phyloP scores from a whole-genome alignment of 23 red algal species.

The Gracilaria vermiculophylla region DNA sequence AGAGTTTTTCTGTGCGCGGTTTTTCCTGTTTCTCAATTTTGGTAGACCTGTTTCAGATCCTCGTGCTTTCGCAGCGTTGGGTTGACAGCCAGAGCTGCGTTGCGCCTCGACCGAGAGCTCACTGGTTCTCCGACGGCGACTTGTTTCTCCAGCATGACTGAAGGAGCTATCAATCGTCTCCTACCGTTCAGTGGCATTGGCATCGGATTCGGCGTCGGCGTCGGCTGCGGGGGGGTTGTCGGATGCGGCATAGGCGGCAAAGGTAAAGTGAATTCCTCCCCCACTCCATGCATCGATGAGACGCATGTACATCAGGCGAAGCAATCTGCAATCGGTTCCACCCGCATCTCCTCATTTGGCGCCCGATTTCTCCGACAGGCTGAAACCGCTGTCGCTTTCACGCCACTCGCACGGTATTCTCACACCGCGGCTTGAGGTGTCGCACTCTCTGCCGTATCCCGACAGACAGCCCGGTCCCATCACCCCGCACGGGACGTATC shows the following conservation, averaged over 20 bases:
- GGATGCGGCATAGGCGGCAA: conserved; percentile 40
- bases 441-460: not conserved
- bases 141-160: too few relatives aligned
- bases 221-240: conserved; percentile 20
- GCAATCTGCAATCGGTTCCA: not conserved
- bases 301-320: not conserved
- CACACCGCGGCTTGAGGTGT: not conserved
- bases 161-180: conserved; percentile 8
- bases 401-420: not conserved
- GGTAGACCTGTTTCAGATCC: too few relatives aligned
- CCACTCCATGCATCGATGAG: not conserved
- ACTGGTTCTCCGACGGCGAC: too few relatives aligned
- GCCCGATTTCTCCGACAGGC: not conserved
- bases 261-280: conserved; percentile 21
- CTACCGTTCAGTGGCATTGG: conserved; percentile 48
- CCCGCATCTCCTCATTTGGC: not conserved
- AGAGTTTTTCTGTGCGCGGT: too few relatives aligned
- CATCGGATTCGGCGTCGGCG: conserved; percentile 22
- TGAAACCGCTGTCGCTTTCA: not conserved
- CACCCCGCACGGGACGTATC: not conserved
- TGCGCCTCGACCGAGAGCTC: too few relatives aligned
- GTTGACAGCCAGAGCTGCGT: too few relatives aligned
- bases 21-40: too few relatives aligned
- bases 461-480: not conserved
- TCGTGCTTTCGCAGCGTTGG: too few relatives aligned